Conservation (phyloP, 2,329 filamentous ascomycete genomes). For the Hirsutella thompsonii region DNA sequence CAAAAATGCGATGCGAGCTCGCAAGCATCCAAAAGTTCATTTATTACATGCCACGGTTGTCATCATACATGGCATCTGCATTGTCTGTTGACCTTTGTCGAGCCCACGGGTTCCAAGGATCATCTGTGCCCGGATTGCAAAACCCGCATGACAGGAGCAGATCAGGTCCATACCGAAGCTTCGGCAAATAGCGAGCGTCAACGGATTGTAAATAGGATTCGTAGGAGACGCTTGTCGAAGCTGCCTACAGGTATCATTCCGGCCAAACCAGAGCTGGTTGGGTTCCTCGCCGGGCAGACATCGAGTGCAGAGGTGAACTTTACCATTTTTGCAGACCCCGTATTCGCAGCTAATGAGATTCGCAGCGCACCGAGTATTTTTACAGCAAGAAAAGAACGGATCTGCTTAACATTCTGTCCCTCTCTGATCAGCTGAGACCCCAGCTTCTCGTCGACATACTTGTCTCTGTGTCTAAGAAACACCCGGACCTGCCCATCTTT, state of each 20-base stretch:
- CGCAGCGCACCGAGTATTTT: conserved; percentile 26
- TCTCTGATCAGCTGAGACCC: conserved; percentile 27
- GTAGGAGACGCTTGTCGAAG: conserved; percentile 17
- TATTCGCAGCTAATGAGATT: not conserved
- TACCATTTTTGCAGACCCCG: too few relatives aligned
- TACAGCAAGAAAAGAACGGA: conserved; percentile 21
- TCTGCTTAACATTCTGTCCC: conserved; percentile 24
- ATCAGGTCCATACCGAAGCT: not conserved
- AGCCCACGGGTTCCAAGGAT: not conserved
- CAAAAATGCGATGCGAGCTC: conserved; percentile 8
- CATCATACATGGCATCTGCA: conserved; percentile 12
- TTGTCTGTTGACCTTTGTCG: conserved; percentile 7
- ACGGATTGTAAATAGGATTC: conserved; percentile 16
- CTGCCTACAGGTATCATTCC: conserved; percentile 19
- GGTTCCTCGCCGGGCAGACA: conserved; percentile 22
- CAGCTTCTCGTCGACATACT: conserved; percentile 27
- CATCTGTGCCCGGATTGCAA: conserved; percentile 11
- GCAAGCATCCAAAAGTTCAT: not conserved
- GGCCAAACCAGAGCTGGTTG: conserved; percentile 22
- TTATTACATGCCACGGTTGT: conserved; percentile 11
- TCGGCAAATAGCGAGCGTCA: conserved; percentile 8
- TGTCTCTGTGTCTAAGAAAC: conserved; percentile 27
- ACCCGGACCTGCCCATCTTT: conserved; percentile 29
- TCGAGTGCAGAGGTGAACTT: conserved; percentile 20
- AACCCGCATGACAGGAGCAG: not conserved